Percentiles rank a stretch among this genome's conserved stretches.
Evolutionary conservation across 345 rosid genomes (phyloP).

Genomic region (Firmiana major): DNA sequence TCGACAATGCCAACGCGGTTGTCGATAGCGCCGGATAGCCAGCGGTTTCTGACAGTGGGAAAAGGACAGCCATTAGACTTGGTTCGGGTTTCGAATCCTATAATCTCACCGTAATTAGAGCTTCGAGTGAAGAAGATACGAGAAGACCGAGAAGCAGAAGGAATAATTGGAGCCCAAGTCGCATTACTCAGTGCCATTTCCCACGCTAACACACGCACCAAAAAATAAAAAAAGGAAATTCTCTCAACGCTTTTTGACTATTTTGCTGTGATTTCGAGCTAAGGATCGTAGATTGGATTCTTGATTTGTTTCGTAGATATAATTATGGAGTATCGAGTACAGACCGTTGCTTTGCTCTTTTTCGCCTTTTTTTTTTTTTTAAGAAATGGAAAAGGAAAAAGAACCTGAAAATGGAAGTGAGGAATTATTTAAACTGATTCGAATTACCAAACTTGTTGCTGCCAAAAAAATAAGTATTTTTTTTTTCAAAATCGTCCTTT

Average conservation of each 20-base stretch:
- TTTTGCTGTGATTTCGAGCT: background rate
- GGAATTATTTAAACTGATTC: too few relatives aligned
- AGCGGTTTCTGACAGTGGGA: constrained; percentile 20
- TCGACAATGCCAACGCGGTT: constrained; percentile 50
- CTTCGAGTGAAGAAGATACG: constrained; percentile 12
- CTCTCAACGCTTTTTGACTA: background rate
- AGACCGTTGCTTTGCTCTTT: background rate
- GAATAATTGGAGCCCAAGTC: constrained; percentile 16
- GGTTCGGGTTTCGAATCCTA: constrained; percentile 13
- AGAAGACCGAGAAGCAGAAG: constrained; percentile 24
- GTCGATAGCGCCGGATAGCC: constrained; percentile 39
- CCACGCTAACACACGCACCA: background rate
- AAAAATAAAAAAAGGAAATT: background rate
- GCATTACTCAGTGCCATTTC: constrained; percentile 31
- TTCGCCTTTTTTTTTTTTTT: too few relatives aligned
- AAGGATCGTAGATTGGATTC: background rate
- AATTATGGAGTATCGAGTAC: background rate
- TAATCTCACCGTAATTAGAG: constrained; percentile 27
- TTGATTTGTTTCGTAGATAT: too few relatives aligned
- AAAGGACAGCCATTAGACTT: constrained; percentile 5
- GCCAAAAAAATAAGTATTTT: too few relatives aligned
- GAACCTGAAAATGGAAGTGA: too few relatives aligned
- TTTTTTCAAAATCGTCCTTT: too few relatives aligned
- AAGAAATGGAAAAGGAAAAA: too few relatives aligned
- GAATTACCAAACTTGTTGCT: too few relatives aligned